These are phyloP conservation scores for Chloropicon primus DNA, from an alignment of 139 green algal species.

Conservation along the genomic window DNA sequence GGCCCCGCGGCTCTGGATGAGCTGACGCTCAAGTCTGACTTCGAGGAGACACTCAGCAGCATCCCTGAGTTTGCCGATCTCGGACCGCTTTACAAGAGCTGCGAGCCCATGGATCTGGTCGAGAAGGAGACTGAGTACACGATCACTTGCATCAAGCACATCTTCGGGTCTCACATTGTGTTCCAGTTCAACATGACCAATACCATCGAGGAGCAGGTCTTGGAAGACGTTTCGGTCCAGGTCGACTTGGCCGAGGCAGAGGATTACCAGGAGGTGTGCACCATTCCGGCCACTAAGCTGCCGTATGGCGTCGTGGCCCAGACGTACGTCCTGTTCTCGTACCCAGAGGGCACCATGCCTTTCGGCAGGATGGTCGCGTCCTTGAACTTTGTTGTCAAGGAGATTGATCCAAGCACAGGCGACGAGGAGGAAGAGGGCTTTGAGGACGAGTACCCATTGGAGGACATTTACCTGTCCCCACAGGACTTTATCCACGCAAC, in stretches of 20 bases:
- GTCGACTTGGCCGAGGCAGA: slow-evolving; percentile 78
- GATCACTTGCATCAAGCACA: slow-evolving; percentile 77
- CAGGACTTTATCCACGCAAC: slow-evolving; percentile 74
- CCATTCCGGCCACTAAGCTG: slow-evolving; percentile 67
- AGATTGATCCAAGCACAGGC: slow-evolving; percentile 87
- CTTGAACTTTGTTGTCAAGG: slow-evolving; percentile 91
- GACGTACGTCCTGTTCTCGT: slow-evolving; percentile 61
- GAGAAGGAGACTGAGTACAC: slow-evolving; percentile 41
- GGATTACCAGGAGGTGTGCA: slow-evolving; percentile 64
- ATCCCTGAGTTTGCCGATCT: slow-evolving; percentile 61
- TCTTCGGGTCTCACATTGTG: slow-evolving; percentile 70
- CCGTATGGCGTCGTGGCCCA: slow-evolving; percentile 57
- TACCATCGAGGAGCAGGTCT: slow-evolving; percentile 85
- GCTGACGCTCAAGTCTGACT: slow-evolving; percentile 19
- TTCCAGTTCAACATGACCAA: slow-evolving; percentile 97
- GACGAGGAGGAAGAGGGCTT: slow-evolving; percentile 75
- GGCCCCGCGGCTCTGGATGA: background rate
- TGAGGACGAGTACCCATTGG: slow-evolving; percentile 95
- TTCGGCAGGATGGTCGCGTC: slow-evolving; percentile 54
- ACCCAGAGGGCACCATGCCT: slow-evolving; percentile 29
- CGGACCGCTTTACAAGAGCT: slow-evolving; percentile 82
- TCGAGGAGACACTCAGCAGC: slow-evolving; percentile 19
- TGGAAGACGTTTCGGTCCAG: slow-evolving; percentile 82
- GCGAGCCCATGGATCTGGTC: slow-evolving; percentile 22
- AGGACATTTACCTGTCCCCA: slow-evolving; percentile 69